phyloP scores from a whole-genome alignment of 139 green algal species.

The Chlamydomonas sp. region DNA sequence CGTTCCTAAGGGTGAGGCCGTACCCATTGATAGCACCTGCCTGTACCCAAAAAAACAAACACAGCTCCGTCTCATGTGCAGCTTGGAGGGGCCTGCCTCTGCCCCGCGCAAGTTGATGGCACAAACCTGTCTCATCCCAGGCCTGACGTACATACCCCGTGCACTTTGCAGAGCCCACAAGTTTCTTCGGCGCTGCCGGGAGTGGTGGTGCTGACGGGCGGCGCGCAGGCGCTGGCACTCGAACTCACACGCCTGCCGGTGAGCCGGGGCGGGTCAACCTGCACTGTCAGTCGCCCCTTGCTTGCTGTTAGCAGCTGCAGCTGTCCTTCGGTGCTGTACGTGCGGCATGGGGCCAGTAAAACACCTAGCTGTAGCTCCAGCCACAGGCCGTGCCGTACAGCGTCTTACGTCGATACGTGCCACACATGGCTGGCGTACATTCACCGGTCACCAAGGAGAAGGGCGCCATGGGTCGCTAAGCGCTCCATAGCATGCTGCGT shows the following conservation, averaged over 20 bases:
- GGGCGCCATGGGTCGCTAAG: no score
- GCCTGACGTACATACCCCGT: no score
- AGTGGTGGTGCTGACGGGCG: slow-evolving; percentile 3
- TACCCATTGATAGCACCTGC: background rate
- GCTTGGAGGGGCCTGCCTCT: background rate
- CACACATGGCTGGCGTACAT: no score
- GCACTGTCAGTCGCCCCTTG: background rate
- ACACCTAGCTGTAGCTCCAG: no score
- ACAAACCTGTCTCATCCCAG: background rate
- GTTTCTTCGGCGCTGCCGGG: background rate
- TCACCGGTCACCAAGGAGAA: no score
- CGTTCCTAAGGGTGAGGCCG: slow-evolving; percentile 12
- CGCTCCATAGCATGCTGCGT: no score
- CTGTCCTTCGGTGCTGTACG: background rate
- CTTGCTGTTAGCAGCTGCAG: background rate
- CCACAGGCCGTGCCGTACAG: no score
- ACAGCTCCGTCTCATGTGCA: background rate
- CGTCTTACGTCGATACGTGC: no score
- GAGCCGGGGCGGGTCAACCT: background rate
- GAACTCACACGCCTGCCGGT: slow-evolving; percentile 26
- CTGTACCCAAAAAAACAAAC: background rate
- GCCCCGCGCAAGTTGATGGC: background rate
- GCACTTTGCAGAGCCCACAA: background rate
- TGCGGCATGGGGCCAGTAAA: background rate
- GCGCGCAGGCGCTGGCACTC: background rate